phyloP scores from a whole-genome alignment of 2,329 filamentous ascomycete species.

The Cytospora schulzeri region DNA sequence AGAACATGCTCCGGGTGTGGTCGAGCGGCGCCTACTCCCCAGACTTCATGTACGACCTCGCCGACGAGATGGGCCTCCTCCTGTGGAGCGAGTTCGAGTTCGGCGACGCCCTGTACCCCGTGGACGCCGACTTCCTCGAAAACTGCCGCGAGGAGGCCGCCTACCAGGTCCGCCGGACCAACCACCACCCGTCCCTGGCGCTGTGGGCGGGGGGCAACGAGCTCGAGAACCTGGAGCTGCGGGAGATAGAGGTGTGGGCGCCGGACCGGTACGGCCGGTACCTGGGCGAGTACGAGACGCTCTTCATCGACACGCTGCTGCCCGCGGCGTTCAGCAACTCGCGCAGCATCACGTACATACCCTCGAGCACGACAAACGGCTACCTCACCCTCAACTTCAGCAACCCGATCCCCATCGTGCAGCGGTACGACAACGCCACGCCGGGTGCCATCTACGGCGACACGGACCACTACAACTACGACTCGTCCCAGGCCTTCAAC shows the following conservation, averaged over 20 bases:
- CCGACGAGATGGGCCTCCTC: constrained; percentile 61
- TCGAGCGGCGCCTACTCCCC: constrained; percentile 61
- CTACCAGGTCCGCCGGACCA: constrained; percentile 63
- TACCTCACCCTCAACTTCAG: constrained; percentile 58
- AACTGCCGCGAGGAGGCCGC: constrained; percentile 58
- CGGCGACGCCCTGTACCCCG: constrained; percentile 61
- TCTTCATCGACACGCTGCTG: constrained; percentile 58
- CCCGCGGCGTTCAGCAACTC: constrained; percentile 60
- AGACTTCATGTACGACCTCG: constrained; percentile 64
- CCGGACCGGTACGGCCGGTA: constrained; percentile 48
- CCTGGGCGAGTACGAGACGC: constrained; percentile 56
- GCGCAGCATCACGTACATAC: constrained; percentile 61
- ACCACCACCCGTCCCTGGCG: constrained; percentile 60
- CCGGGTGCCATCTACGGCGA: constrained; percentile 59
- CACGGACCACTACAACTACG: constrained; percentile 64
- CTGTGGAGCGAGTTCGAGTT: constrained; percentile 68
- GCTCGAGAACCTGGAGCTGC: constrained; percentile 58
- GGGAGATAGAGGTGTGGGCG: constrained; percentile 39
- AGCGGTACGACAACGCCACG: constrained; percentile 58
- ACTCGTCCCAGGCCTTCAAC: constrained; percentile 55
- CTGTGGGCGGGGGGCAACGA: constrained; percentile 62
- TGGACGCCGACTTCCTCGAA: constrained; percentile 54
- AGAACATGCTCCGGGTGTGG: constrained; percentile 68
- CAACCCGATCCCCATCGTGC: constrained; percentile 52
- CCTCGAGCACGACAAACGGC: constrained; percentile 62